Evolutionary conservation across 192 early-diverging fungal genomes (phyloP).

Genomic region (Coemansia sp.): DNA sequence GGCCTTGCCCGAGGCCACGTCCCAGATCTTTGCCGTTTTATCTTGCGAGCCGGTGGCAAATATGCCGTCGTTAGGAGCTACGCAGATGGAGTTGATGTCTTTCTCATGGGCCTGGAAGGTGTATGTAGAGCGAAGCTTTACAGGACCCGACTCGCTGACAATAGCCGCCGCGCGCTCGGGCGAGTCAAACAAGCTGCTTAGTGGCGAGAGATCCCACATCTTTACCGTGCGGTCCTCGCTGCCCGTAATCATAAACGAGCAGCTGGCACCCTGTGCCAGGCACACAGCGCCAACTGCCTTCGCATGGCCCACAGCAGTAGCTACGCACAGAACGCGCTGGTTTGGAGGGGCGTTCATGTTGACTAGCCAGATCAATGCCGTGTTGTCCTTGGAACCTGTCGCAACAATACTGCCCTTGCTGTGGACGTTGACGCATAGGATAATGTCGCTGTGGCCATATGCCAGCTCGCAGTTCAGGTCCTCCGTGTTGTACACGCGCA

Average conservation of each 20-base stretch:
- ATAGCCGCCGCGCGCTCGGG: constrained; percentile 12
- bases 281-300: constrained; percentile 91
- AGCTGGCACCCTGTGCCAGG: constrained; percentile 64
- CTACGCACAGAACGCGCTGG: constrained; percentile 65
- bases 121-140: constrained; percentile 62
- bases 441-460: constrained; percentile 87
- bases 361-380: constrained; percentile 78
- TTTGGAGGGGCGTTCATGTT: constrained; percentile 61
- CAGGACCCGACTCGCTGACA: constrained; percentile 20
- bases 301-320: constrained; percentile 84
- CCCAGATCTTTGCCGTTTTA: constrained; percentile 93
- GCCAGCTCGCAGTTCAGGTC: constrained; percentile 81
- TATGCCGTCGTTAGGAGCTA: constrained; percentile 88
- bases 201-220: constrained; percentile 78
- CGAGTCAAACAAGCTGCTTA: constrained; percentile 31
- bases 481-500: constrained; percentile 82
- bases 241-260: constrained; percentile 76
- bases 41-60: constrained; percentile 96
- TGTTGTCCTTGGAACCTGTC: constrained; percentile 92
- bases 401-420: constrained; percentile 69
- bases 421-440: constrained; percentile 77
- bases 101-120: constrained; percentile 96
- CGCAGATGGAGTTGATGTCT: constrained; percentile 91
- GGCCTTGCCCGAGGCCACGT: constrained; percentile 74
- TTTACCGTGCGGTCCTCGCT: constrained; percentile 96